Percentiles rank a stretch among this genome's conserved stretches.
Conservation (phyloP, 169 alveolate species). For the Amoebophrya sp. region DNA sequence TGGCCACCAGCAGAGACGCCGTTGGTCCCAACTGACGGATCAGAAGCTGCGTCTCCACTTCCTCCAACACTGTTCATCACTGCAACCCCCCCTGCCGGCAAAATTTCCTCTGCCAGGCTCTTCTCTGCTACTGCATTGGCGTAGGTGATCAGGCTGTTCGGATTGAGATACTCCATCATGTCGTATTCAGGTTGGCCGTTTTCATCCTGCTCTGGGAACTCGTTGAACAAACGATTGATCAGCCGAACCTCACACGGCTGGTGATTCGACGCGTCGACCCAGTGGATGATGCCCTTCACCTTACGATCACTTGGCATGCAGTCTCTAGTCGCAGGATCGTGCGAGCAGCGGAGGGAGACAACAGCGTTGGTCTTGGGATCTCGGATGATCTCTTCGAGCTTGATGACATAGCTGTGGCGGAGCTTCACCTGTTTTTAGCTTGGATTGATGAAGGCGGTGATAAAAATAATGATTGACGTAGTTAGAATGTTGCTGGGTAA, state of each 20-base stretch:
- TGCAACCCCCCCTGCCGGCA: too few species aligned
- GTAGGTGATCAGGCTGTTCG: not conserved
- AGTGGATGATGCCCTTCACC: conserved; percentile 13
- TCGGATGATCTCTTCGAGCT: not conserved
- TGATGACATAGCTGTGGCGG: not conserved
- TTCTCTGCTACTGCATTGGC: not conserved
- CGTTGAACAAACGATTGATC: not conserved
- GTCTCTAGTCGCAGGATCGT: not conserved
- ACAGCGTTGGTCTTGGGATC: not conserved
- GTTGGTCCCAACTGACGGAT: too few species aligned
- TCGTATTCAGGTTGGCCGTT: too few species aligned
- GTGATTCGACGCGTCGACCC: not conserved
- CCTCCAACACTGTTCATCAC: too few species aligned
- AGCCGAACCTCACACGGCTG: not conserved
- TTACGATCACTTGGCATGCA: not conserved
- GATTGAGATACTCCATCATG: not conserved
- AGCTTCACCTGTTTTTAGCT: not conserved
- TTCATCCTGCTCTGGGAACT: not conserved
- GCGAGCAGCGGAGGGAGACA: not conserved
- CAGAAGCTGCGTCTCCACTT: too few species aligned
- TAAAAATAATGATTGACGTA: too few species aligned
- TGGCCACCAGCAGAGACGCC: too few species aligned
- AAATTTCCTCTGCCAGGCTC: not conserved
- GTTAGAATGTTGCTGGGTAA: too few species aligned
- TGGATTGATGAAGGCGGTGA: too few species aligned